Evolutionary conservation across 176 grass and related monocot genomes (phyloP).

Genomic region (Ananas comosus): DNA sequence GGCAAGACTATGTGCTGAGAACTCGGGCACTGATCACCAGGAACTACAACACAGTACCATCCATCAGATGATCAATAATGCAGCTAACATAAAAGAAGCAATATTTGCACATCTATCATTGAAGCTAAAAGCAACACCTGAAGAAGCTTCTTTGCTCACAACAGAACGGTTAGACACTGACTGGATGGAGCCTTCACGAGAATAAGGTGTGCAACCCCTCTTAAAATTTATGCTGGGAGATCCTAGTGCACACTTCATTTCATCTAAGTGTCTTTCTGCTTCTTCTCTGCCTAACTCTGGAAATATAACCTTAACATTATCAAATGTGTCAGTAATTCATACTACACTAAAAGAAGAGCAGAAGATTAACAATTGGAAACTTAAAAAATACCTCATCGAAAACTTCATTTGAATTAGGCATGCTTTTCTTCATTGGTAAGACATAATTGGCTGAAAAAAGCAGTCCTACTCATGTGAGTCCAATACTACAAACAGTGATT

Average conservation of each 20-base stretch:
- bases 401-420: constrained; percentile 43
- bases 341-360: neutral
- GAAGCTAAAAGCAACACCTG: constrained; percentile 1
- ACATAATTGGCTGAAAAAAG: constrained; percentile 48
- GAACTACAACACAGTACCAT: neutral
- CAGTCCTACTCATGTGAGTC: constrained; percentile 7
- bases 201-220: neutral
- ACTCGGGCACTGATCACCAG: neutral
- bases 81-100: neutral
- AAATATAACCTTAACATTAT: constrained; percentile 39
- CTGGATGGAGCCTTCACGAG: constrained; percentile 2
- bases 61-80: neutral
- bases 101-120: neutral
- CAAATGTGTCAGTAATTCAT: constrained; percentile 13
- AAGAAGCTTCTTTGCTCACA: neutral
- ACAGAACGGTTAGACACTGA: neutral
- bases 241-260: constrained; percentile 23
- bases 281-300: constrained; percentile 50
- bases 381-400: constrained; percentile 46
- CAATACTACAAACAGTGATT: neutral
- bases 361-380: neutral
- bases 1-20: neutral
- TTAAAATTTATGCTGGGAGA: constrained; percentile 16
- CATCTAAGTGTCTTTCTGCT: constrained; percentile 34
- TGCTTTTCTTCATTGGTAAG: constrained; percentile 44